phyloP scores from a whole-genome alignment of 2,329 filamentous ascomycete genomes.

The Penicillium crustosum region DNA sequence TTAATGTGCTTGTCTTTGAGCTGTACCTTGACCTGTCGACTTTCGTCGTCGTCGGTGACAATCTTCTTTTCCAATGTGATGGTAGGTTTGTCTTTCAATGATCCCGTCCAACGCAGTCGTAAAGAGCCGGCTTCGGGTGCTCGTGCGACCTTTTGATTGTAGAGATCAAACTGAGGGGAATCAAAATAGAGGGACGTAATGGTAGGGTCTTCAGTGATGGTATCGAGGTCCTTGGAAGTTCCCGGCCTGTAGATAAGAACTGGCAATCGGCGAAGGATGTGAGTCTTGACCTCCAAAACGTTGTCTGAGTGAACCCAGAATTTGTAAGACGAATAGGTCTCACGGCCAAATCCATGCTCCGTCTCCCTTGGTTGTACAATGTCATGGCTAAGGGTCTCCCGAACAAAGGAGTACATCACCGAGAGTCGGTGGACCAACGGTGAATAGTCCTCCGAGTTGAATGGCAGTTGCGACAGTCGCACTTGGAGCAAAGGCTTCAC shows the following conservation, averaged over 20 bases:
- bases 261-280: constrained; percentile 85
- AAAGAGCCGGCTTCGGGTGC: constrained; percentile 76
- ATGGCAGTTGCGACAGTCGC: constrained; percentile 80
- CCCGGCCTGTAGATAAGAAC: constrained; percentile 91
- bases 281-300: constrained; percentile 92
- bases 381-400: constrained; percentile 64
- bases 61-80: constrained; percentile 89
- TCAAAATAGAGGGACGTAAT: constrained; percentile 98
- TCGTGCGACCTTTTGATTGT: constrained; percentile 78
- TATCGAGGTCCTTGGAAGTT: constrained; percentile 75
- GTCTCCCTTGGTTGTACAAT: constrained; percentile 54
- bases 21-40: constrained; percentile 74
- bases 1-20: constrained; percentile 96
- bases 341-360: constrained; percentile 53
- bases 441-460: constrained; percentile 93
- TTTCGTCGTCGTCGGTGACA: constrained; percentile 71
- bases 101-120: constrained; percentile 87
- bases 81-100: constrained; percentile 73
- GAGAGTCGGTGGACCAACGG: constrained; percentile 85
- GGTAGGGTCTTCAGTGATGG: constrained; percentile 74
- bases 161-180: constrained; percentile 79
- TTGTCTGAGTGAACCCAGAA: constrained; percentile 98
- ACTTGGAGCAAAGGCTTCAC: constrained; percentile 90
- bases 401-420: constrained; percentile 92
- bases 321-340: constrained; percentile 82